phyloP scores from a whole-genome alignment of 495 filamentous ascomycete species.

The Rhypophila decipiens region DNA sequence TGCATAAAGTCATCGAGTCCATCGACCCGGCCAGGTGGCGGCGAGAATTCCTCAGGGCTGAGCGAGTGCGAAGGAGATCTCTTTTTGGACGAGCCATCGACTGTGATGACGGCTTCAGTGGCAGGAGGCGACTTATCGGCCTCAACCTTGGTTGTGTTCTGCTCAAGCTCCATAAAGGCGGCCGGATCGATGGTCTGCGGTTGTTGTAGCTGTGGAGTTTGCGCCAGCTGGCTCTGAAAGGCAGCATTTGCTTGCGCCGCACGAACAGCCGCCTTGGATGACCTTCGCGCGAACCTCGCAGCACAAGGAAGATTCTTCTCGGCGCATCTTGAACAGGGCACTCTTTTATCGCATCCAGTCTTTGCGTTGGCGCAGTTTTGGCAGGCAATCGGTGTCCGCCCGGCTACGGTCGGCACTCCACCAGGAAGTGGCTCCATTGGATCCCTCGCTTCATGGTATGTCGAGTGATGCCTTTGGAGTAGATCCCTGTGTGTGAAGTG shows the following conservation, averaged over 20 bases:
- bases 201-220: constrained; percentile 15
- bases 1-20: constrained; percentile 31
- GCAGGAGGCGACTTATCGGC: constrained; percentile 16
- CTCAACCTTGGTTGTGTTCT: constrained; percentile 16
- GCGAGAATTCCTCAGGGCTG: constrained; percentile 25
- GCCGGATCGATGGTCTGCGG: constrained; percentile 21
- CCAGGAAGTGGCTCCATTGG: constrained; percentile 35
- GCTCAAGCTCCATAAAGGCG: constrained; percentile 35
- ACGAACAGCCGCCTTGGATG: constrained; percentile 43
- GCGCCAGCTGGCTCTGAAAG: constrained; percentile 8
- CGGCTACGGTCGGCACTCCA: constrained; percentile 26
- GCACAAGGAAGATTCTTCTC: constrained; percentile 52
- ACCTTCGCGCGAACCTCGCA: constrained; percentile 49
- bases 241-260: constrained; percentile 28
- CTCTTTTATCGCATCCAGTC: constrained; percentile 62
- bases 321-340: constrained; percentile 53
- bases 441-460: constrained; percentile 42
- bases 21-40: constrained; percentile 26
- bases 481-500: constrained; percentile 42
- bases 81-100: constrained; percentile 23
- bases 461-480: constrained; percentile 50
- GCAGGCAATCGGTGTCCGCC: constrained; percentile 50
- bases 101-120: constrained; percentile 19
- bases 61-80: constrained; percentile 25
- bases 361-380: constrained; percentile 55